These are phyloP conservation scores for Sporisorium scitamineum DNA, from an alignment of 1,284 basidiomycete genomes.

Conservation along the genomic window DNA sequence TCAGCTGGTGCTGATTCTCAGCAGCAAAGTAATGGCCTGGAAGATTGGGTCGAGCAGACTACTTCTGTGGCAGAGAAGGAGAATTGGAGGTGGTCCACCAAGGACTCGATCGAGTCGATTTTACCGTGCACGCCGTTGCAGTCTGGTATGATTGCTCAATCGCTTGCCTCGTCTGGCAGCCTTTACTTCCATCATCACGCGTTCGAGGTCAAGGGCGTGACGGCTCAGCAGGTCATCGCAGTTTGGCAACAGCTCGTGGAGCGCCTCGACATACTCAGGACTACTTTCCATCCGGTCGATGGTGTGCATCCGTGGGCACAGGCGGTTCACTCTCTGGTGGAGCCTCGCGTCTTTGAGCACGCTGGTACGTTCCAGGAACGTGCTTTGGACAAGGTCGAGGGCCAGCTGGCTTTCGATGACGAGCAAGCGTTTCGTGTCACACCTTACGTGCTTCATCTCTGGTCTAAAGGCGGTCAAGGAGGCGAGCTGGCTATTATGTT, in stretches of 20 bases:
- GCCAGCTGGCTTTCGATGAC: slow-evolving; percentile 48
- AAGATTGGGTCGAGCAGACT: slow-evolving; percentile 14
- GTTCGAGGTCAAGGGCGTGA: slow-evolving; percentile 17
- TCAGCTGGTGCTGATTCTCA: background rate
- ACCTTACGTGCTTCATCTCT: slow-evolving; percentile 55
- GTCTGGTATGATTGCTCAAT: slow-evolving; percentile 63
- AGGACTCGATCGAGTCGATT: slow-evolving; percentile 38
- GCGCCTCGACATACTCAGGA: slow-evolving; percentile 57
- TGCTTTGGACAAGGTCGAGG: slow-evolving; percentile 17
- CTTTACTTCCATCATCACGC: slow-evolving; percentile 61
- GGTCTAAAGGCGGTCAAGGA: slow-evolving; percentile 2
- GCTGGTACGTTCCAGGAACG: slow-evolving; percentile 8
- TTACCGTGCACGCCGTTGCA: slow-evolving; percentile 67
- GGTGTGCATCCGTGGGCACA: slow-evolving; percentile 57
- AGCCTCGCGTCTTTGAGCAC: slow-evolving; percentile 22
- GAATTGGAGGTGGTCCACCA: slow-evolving; percentile 18
- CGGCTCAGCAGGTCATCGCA: slow-evolving; percentile 7
- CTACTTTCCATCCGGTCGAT: slow-evolving; percentile 55
- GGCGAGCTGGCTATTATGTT: slow-evolving; percentile 14
- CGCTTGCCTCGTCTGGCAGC: slow-evolving; percentile 45
- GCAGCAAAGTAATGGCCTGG: background rate
- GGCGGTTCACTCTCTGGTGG: slow-evolving; percentile 31
- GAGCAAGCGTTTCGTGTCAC: slow-evolving; percentile 42
- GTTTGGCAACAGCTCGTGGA: slow-evolving; percentile 51
- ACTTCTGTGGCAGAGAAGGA: slow-evolving; percentile 13